Percentiles rank a stretch among this genome's conserved stretches.
Evolutionary conservation across 2,329 filamentous ascomycete genomes (phyloP).

Genomic region (Xylaria sp.): DNA sequence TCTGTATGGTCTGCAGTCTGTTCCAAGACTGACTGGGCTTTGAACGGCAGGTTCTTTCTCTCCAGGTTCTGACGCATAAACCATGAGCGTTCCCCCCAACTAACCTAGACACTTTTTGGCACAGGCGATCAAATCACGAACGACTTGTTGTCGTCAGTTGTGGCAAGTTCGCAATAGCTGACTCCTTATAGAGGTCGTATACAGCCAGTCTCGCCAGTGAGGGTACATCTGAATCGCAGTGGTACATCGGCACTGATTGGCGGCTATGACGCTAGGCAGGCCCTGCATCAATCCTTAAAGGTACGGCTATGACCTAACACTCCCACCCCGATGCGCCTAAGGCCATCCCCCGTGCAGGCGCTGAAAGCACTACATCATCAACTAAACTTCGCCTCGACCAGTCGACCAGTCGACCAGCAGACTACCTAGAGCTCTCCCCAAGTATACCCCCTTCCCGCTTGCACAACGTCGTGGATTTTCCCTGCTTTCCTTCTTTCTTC

Average conservation of each 20-base stretch:
- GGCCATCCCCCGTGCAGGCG: constrained; percentile 10
- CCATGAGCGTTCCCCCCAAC: neutral
- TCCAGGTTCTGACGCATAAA: constrained; percentile 16
- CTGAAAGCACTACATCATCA: constrained; percentile 38
- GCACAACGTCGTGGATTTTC: constrained; percentile 33
- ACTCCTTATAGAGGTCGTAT: neutral
- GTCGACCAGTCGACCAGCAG: too few relatives aligned
- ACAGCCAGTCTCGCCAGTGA: too few relatives aligned
- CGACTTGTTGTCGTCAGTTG: constrained; percentile 14
- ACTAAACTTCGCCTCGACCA: constrained; percentile 19
- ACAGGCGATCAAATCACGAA: neutral
- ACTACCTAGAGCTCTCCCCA: constrained; percentile 19
- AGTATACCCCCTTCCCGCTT: constrained; percentile 29
- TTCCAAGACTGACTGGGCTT: neutral
- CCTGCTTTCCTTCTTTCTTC: constrained; percentile 33
- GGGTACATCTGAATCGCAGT: constrained; percentile 11
- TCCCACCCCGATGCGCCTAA: constrained; percentile 20
- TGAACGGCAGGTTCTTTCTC: neutral
- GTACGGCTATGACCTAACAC: constrained; percentile 34
- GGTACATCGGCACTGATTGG: constrained; percentile 16
- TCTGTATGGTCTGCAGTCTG: neutral
- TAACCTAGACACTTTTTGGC: neutral
- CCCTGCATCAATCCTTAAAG: constrained; percentile 19
- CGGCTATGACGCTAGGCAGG: constrained; percentile 24
- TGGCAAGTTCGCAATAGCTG: constrained; percentile 15